Conservation (phyloP, 2,329 filamentous ascomycete genomes). For the Ascosphaera apis region DNA sequence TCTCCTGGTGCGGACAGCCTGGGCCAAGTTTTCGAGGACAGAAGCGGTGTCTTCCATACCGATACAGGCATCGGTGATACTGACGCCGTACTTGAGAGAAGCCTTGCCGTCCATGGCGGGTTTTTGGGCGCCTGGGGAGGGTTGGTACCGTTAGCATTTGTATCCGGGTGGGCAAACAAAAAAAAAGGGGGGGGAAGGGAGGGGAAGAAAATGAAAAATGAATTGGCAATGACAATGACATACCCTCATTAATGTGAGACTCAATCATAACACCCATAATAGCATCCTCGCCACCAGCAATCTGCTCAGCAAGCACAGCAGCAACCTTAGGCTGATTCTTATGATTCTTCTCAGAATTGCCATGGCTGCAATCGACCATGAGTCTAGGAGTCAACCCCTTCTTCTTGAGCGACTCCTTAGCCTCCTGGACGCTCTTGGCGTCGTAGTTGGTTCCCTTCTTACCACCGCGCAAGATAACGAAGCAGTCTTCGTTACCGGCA, state of each 20-base stretch:
- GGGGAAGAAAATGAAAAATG: neutral
- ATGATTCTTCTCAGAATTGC: conserved; percentile 89
- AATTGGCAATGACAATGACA: conserved; percentile 9
- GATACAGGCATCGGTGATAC: conserved; percentile 95
- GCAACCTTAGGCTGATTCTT: conserved; percentile 94
- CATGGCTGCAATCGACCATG: conserved; percentile 97
- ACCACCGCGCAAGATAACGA: conserved; percentile 81
- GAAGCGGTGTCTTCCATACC: conserved; percentile 72
- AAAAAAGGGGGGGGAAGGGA: neutral
- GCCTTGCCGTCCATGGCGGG: conserved; percentile 67
- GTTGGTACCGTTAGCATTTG: conserved; percentile 2
- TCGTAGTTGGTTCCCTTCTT: conserved; percentile 91
- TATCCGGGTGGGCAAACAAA: neutral
- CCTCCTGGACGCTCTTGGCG: conserved; percentile 56
- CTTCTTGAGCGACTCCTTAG: conserved; percentile 55
- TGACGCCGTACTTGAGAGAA: conserved; percentile 77
- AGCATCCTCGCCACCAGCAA: conserved; percentile 56
- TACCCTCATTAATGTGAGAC: conserved; percentile 85
- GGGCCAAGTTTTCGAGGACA: conserved; percentile 55
- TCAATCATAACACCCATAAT: conserved; percentile 99
- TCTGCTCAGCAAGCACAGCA: conserved; percentile 56
- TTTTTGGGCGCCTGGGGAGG: conserved; percentile 51
- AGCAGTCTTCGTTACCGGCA: conserved; percentile 87
- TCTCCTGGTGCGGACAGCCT: conserved; percentile 54
- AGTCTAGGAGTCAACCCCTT: conserved; percentile 52